phyloP scores from a whole-genome alignment of 73 alveolate genomes.

The Halteria grandinella region DNA sequence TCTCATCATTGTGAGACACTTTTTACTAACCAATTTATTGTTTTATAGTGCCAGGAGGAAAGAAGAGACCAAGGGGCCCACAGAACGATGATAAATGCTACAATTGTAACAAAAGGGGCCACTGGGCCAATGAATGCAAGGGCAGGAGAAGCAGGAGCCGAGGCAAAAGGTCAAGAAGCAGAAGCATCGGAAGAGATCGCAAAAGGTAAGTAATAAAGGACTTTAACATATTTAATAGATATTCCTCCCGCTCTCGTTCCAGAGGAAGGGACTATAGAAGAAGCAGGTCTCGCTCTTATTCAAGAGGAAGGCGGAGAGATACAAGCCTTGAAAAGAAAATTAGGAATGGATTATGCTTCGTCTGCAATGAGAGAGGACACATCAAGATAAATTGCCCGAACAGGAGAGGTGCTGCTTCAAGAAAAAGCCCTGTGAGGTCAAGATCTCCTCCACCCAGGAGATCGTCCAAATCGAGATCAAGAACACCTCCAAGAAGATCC shows the following conservation, averaged over 20 bases:
- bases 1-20: neutral
- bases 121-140: constrained; percentile 55
- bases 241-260: neutral
- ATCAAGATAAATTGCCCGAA: constrained; percentile 32
- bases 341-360: constrained; percentile 40
- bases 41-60: constrained; percentile 57
- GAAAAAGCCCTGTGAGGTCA: too few species aligned
- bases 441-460: too few species aligned
- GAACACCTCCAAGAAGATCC: too few species aligned
- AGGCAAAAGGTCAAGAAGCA: constrained; percentile 2
- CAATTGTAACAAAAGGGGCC: constrained; percentile 43
- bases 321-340: neutral
- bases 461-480: too few species aligned
- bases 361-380: constrained; percentile 27
- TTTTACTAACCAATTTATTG: neutral
- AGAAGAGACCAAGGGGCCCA: constrained; percentile 42
- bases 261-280: constrained; percentile 1
- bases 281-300: constrained; percentile 4
- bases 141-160: neutral
- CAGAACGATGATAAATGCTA: constrained; percentile 44
- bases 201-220: constrained; percentile 4
- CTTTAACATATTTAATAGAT: neutral
- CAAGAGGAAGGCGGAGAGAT: constrained; percentile 25
- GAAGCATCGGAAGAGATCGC: constrained; percentile 12
- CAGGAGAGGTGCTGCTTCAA: too few species aligned